A percentile compares a stretch with the other conserved stretches of the same genome.
Evolutionary conservation across 1,284 basidiomycete genomes (phyloP).

Genomic region (Pulchroboletus neoregius): DNA sequence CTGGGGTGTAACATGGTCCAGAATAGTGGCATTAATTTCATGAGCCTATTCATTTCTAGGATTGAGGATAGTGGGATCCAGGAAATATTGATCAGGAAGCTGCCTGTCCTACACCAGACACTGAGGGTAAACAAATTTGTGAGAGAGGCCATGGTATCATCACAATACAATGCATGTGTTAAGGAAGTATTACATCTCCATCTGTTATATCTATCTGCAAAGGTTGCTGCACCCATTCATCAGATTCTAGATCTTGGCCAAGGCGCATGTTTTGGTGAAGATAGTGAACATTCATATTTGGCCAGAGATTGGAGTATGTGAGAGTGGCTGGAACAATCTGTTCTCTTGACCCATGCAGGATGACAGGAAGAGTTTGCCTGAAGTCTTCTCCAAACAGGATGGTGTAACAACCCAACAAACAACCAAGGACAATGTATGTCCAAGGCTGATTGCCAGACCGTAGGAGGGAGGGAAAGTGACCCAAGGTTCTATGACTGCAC

Average conservation of each 20-base stretch:
- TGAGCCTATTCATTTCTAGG: background rate
- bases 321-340: constrained; percentile 37
- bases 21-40: constrained; percentile 13
- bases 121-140: background rate
- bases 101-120: background rate
- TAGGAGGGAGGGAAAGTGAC: too few species aligned
- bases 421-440: too few species aligned
- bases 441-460: too few species aligned
- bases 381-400: constrained; percentile 41
- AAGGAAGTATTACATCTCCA: too few species aligned
- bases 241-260: background rate
- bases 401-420: too few species aligned
- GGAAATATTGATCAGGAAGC: background rate
- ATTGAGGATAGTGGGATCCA: background rate
- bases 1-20: background rate
- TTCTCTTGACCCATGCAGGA: constrained; percentile 31
- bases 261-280: background rate
- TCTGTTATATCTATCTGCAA: background rate
- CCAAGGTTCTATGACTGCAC: too few species aligned
- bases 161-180: background rate
- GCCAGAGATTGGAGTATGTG: constrained; percentile 35
- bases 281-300: background rate
- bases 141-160: background rate
- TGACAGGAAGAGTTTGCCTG: constrained; percentile 33
- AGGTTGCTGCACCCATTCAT: background rate